Evolutionary conservation across 768 basidiomycete species (phyloP).

Genomic region (Boletus sp.): DNA sequence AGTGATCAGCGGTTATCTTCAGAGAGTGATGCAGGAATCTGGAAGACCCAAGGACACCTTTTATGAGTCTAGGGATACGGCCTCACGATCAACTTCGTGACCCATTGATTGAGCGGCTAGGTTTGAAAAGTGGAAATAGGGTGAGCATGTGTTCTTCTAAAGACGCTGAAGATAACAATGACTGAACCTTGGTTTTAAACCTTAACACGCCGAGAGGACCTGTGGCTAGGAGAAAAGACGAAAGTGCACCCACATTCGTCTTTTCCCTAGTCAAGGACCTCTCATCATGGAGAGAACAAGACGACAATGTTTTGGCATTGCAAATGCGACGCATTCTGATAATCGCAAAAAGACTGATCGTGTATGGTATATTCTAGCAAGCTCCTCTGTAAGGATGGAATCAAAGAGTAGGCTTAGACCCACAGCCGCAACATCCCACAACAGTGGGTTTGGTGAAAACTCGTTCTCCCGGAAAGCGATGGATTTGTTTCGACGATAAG

Average conservation of each 20-base stretch:
- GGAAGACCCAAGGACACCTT: not conserved
- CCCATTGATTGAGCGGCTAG: conserved; percentile 7
- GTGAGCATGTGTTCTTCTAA: conserved; percentile 1
- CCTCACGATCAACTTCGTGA: not conserved
- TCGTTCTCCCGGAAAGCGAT: not conserved
- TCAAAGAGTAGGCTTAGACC: not conserved
- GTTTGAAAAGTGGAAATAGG: conserved; percentile 5
- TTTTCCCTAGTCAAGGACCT: too few relatives aligned
- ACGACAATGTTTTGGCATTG: not conserved
- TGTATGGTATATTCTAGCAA: not conserved
- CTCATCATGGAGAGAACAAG: not conserved
- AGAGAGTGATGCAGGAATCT: not conserved
- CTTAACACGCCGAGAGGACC: not conserved
- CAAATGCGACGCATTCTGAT: not conserved
- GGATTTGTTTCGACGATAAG: not conserved
- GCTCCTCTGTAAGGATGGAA: not conserved
- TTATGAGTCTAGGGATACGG: conserved; percentile 18
- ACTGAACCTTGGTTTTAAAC: not conserved
- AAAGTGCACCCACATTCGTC: too few relatives aligned
- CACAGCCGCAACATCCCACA: not conserved
- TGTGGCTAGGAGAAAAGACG: not conserved
- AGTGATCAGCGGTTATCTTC: not conserved
- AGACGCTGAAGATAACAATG: conserved; percentile 19
- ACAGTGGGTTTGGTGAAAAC: not conserved
- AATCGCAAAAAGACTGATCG: not conserved